Percentiles rank a stretch among this genome's conserved stretches.
These are phyloP conservation scores for Aspergillus sp. DNA, from an alignment of 2,329 filamentous ascomycete genomes.

Conservation along the genomic window DNA sequence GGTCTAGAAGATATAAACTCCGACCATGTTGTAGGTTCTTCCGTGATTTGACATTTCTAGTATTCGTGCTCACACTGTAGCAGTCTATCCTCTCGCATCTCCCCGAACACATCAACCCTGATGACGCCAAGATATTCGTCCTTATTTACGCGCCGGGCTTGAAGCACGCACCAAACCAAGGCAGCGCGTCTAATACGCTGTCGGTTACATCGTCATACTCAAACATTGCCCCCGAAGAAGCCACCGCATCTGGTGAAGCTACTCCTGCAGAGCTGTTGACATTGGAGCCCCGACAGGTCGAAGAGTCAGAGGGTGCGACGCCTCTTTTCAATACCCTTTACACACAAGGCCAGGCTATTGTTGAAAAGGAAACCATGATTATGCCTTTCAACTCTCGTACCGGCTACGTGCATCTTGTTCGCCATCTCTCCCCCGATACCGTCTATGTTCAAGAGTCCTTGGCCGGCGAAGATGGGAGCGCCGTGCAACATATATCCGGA, in stretches of 20 bases:
- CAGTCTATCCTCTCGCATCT: constrained; percentile 89
- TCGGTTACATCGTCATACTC: constrained; percentile 82
- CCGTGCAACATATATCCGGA: constrained; percentile 68
- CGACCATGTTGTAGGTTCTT: constrained; percentile 76
- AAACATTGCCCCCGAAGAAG: constrained; percentile 78
- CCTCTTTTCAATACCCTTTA: constrained; percentile 78
- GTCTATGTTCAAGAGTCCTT: constrained; percentile 89
- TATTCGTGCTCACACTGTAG: constrained; percentile 18
- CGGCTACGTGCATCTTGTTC: constrained; percentile 83
- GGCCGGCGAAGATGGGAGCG: constrained; percentile 72
- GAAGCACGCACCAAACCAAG: constrained; percentile 60
- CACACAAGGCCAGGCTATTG: constrained; percentile 75
- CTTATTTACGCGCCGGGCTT: constrained; percentile 85
- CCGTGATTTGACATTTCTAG: not conserved
- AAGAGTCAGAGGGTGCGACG: constrained; percentile 53
- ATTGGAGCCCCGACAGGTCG: constrained; percentile 32
- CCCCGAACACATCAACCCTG: constrained; percentile 74
- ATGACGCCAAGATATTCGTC: constrained; percentile 77
- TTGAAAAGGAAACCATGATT: constrained; percentile 84
- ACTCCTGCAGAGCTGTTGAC: constrained; percentile 59
- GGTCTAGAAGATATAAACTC: constrained; percentile 63
- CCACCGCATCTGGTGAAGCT: constrained; percentile 40
- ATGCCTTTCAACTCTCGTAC: constrained; percentile 84
- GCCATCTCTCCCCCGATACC: constrained; percentile 81
- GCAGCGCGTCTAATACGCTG: constrained; percentile 58